Percentiles rank a stretch among this genome's conserved stretches.
Evolutionary conservation across 73 alveolate genomes (phyloP).

Genomic region (Stentor roeselii): DNA sequence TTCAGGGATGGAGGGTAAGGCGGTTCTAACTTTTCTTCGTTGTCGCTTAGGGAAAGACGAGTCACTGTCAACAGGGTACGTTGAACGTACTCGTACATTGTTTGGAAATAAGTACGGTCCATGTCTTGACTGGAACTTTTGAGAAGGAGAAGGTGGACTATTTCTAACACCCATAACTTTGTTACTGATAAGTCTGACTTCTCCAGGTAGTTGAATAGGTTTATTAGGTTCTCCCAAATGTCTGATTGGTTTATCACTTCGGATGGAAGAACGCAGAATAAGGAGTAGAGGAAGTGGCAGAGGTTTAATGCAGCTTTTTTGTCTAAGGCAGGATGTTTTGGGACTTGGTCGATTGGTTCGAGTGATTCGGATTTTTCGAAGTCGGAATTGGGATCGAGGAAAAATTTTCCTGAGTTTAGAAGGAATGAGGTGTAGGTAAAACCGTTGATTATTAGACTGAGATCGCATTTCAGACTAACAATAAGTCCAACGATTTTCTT

Average conservation of each 20-base stretch:
- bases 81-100: not conserved
- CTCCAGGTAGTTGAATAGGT: not conserved
- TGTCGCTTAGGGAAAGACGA: not conserved
- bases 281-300: not conserved
- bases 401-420: not conserved
- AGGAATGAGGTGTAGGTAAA: not conserved
- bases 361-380: no score
- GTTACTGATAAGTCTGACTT: not conserved
- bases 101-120: not conserved
- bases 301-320: not conserved
- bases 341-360: no score
- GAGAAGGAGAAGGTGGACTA: not conserved
- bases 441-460: not conserved
- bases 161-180: conserved; percentile 5
- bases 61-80: not conserved
- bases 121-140: no score
- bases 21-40: not conserved
- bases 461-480: not conserved
- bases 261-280: not conserved
- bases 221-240: not conserved
- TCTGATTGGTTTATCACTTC: not conserved
- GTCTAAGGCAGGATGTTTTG: not conserved
- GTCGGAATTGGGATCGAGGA: no score
- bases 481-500: not conserved
- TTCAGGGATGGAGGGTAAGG: not conserved